A percentile compares a stretch with the other conserved stretches of the same genome.
These are phyloP conservation scores for Coemansia sp. DNA, from an alignment of 192 early-diverging fungal species.

Conservation along the genomic window DNA sequence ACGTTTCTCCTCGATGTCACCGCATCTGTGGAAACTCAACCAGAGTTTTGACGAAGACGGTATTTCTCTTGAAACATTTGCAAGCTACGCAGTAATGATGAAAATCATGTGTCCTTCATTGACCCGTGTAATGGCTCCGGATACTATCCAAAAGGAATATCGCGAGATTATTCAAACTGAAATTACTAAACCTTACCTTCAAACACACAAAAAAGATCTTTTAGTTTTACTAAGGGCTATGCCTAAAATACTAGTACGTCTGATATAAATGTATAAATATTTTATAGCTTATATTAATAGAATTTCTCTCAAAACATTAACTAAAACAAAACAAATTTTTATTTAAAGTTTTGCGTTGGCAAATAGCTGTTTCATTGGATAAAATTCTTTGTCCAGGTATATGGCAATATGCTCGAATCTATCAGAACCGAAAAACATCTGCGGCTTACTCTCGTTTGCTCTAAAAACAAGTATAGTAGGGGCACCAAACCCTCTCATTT, in stretches of 20 bases:
- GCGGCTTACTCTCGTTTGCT: constrained; percentile 13
- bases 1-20: neutral
- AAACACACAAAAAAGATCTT: neutral
- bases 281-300: neutral
- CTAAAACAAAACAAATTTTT: neutral
- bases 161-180: neutral
- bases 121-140: neutral
- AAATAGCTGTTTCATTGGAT: constrained; percentile 49
- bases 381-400: constrained; percentile 32
- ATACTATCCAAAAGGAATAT: neutral
- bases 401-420: constrained; percentile 50
- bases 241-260: neutral
- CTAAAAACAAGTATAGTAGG: constrained; percentile 45
- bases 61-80: neutral
- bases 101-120: constrained; percentile 1
- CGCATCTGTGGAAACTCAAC: constrained; percentile 2
- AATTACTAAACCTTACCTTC: neutral
- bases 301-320: neutral
- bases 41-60: neutral
- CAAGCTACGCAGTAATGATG: neutral
- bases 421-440: constrained; percentile 51
- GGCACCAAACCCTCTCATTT: constrained; percentile 38
- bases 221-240: neutral
- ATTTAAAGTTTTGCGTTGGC: constrained; percentile 9
- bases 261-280: neutral